These are phyloP conservation scores for Cytospora chrysosperma DNA, from an alignment of 2,329 filamentous ascomycete genomes.

Conservation along the genomic window DNA sequence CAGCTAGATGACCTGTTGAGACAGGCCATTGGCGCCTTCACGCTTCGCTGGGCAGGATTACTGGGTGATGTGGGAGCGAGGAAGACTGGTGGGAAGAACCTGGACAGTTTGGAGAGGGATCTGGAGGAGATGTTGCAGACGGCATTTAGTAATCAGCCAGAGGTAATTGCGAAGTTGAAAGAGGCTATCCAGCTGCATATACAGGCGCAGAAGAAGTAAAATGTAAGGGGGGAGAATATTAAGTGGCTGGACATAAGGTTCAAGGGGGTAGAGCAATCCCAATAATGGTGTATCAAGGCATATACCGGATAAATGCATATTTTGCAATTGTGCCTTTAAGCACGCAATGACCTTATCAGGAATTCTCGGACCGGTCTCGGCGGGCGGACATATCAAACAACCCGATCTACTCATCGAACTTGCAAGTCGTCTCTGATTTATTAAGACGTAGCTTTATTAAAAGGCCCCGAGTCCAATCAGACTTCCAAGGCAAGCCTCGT, in stretches of 20 bases:
- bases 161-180: slow-evolving; percentile 59
- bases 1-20: slow-evolving; percentile 63
- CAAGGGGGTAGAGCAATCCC: neutral
- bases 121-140: slow-evolving; percentile 55
- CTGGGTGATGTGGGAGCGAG: slow-evolving; percentile 49
- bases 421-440: neutral
- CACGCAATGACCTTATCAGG: slow-evolving; percentile 17
- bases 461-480: neutral
- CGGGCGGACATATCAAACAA: neutral
- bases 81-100: slow-evolving; percentile 49
- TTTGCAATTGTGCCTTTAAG: slow-evolving; percentile 13
- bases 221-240: neutral
- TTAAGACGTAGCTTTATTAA: neutral
- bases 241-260: neutral
- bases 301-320: neutral
- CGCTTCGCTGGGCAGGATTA: slow-evolving; percentile 56
- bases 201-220: slow-evolving; percentile 42
- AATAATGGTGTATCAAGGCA: neutral
- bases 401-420: neutral
- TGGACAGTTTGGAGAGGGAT: slow-evolving; percentile 55
- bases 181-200: slow-evolving; percentile 60
- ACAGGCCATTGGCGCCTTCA: slow-evolving; percentile 63
- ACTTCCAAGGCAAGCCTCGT: neutral
- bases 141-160: slow-evolving; percentile 59
- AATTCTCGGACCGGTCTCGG: slow-evolving; percentile 23